phyloP scores from a whole-genome alignment of 129 eudicot genomes.

The Centaurea solstitialis region DNA sequence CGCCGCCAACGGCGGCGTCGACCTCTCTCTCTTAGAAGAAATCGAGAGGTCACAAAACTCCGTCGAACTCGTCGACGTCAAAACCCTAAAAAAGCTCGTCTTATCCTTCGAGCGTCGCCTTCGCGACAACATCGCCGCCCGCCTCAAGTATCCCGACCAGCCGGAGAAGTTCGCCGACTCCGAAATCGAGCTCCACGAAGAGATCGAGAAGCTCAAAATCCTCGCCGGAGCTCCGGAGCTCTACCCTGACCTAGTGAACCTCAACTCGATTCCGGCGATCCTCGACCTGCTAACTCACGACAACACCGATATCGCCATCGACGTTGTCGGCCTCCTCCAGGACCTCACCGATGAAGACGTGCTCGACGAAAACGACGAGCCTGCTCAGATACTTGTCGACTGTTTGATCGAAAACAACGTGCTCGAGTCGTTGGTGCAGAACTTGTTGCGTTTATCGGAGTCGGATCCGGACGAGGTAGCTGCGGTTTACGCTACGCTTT shows the following conservation, averaged over 20 bases:
- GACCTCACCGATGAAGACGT: constrained; percentile 94
- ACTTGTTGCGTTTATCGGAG: constrained; percentile 58
- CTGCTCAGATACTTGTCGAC: constrained; percentile 69
- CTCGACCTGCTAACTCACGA: constrained; percentile 73
- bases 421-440: constrained; percentile 76
- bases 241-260: constrained; percentile 74
- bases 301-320: constrained; percentile 80
- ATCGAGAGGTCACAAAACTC: constrained; percentile 64
- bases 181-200: constrained; percentile 92
- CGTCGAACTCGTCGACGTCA: constrained; percentile 70
- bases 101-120: constrained; percentile 89
- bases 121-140: constrained; percentile 90
- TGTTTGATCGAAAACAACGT: constrained; percentile 78
- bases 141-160: constrained; percentile 84
- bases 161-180: constrained; percentile 98
- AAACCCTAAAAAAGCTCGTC: constrained; percentile 85
- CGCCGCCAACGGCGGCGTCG: constrained; percentile 38
- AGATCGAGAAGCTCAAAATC: constrained; percentile 84
- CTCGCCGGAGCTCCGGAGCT: constrained; percentile 92
- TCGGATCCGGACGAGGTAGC: constrained; percentile 74
- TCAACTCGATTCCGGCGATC: constrained; percentile 68
- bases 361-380: constrained; percentile 74
- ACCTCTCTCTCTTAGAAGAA: constrained; percentile 63
- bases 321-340: constrained; percentile 68
- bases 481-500: constrained; percentile 63